These are phyloP conservation scores for Dryas octopetala DNA, from an alignment of 306 rosid genomes.

Conservation along the genomic window DNA sequence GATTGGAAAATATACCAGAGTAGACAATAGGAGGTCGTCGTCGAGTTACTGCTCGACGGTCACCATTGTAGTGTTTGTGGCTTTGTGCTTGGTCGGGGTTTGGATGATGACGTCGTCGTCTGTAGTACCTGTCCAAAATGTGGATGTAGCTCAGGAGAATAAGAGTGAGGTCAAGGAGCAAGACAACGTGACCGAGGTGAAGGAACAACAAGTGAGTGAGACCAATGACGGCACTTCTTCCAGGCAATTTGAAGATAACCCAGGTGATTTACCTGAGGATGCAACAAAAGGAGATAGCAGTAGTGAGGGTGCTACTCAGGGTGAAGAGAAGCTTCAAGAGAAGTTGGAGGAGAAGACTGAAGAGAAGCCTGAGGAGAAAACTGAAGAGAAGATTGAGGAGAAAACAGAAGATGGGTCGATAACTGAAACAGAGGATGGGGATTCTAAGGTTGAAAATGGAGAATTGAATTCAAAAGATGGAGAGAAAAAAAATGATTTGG, in stretches of 20 bases:
- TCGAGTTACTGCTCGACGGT: conserved; percentile 79
- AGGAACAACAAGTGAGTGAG: conserved; percentile 43
- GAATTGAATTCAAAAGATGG: conserved; percentile 40
- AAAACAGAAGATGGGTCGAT: conserved; percentile 25
- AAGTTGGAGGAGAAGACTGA: conserved; percentile 26
- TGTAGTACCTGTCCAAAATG: conserved; percentile 71
- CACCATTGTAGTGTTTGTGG: conserved; percentile 84
- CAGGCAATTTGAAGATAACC: conserved; percentile 69
- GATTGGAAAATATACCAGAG: conserved; percentile 59
- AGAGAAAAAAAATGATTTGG: conserved; percentile 38
- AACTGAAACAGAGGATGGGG: conserved; percentile 27
- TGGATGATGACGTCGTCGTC: conserved; percentile 97
- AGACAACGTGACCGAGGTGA: conserved; percentile 38
- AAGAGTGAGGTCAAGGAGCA: conserved; percentile 50
- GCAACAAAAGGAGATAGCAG: conserved; percentile 54
- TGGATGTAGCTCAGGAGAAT: conserved; percentile 52
- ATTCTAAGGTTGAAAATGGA: conserved; percentile 32
- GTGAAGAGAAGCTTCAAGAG: conserved; percentile 29
- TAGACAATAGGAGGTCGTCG: conserved; percentile 62
- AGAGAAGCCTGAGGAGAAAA: conserved; percentile 30
- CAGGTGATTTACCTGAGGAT: conserved; percentile 74
- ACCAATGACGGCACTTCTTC: conserved; percentile 33
- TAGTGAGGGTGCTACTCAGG: conserved; percentile 35
- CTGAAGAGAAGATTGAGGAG: conserved; percentile 44
- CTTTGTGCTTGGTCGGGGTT: conserved; percentile 78